These are phyloP conservation scores for Boletellus ananiceps DNA, from an alignment of 768 basidiomycete genomes.

Conservation along the genomic window DNA sequence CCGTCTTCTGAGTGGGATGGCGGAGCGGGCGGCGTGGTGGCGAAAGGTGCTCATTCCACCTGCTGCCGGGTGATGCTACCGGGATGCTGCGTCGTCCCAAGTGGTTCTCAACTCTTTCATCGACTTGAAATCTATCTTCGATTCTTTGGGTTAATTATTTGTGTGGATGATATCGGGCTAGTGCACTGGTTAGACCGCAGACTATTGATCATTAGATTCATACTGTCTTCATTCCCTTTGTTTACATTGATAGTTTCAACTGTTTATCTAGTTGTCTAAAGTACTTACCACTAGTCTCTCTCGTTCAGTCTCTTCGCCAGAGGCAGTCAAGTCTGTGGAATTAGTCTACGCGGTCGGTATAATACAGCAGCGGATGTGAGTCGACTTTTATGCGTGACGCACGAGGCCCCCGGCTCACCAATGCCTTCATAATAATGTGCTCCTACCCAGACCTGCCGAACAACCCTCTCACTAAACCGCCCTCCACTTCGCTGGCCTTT, in stretches of 20 bases:
- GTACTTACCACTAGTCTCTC: constrained; percentile 1
- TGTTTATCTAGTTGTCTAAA: neutral
- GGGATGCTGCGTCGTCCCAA: neutral
- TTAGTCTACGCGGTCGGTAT: constrained; percentile 1
- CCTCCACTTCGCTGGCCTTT: constrained; percentile 4
- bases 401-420: no score
- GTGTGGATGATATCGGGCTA: neutral
- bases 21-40: constrained; percentile 30
- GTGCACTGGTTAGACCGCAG: neutral
- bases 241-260: neutral
- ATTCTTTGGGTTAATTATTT: neutral
- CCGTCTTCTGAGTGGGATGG: neutral
- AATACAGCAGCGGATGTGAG: neutral
- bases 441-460: constrained; percentile 11
- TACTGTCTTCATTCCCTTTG: neutral
- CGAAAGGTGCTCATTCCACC: constrained; percentile 27
- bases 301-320: no score
- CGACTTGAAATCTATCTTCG: neutral
- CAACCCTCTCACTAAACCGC: constrained; percentile 13
- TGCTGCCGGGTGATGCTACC: constrained; percentile 3
- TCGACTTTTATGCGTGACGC: neutral
- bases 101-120: neutral
- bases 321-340: neutral
- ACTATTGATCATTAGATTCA: constrained; percentile 1
- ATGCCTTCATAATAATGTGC: no score